Evolutionary conservation across 2,329 filamentous ascomycete genomes (phyloP), one percentile per base, ranked within the genome.

Genomic region (Hymenoscyphus fraxineus): DNA sequence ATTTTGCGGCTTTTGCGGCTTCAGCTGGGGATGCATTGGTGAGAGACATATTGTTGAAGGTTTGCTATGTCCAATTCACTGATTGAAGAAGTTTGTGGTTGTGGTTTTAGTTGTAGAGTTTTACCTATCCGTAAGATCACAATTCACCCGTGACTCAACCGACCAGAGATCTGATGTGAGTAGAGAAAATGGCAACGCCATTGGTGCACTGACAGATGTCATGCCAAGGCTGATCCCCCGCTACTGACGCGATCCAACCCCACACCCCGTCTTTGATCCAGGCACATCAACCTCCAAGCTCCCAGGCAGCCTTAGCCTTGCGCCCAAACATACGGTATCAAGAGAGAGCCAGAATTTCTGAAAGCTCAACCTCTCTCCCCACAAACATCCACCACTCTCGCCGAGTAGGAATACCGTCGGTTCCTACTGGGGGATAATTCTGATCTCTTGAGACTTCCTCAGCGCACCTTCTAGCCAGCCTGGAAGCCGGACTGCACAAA

Each of bases 11-110:
- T 72, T 83, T 83, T 44, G 94, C 94, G 61, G 91, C 90, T 69
- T 93, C 87, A 63, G 85, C 81, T 58, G 94, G 91, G 39, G 89
- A 89, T 62, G 90, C 91, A 77, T 91, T 93, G 59, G 93, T 97
- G 65, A 97, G 83, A 70, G 94, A 97, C 95, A 98, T 97, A 39
- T 39, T 58, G 31, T 56, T 31, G 54, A 38, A 32, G 19, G 6
- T 13, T n/a, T 27, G n/a, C 19, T 10, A 22, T 35, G 2, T 35
- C 35, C 4, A 3, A 22, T 47, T 47, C n/a, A 47, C 6, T 6
- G 44, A 47, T 5, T 7, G 19, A 2, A 9, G 12, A n/a, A 51
- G 44, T 22, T 51, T 19, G n/a, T 2, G n/a, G 1, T 51, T 22
- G 9, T 51, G 44, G 6, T 3, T 22, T 27, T 10, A 9, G n/a